Conservation (phyloP, 108 stramenopile genomes). For the Parietichytrium sp. region DNA sequence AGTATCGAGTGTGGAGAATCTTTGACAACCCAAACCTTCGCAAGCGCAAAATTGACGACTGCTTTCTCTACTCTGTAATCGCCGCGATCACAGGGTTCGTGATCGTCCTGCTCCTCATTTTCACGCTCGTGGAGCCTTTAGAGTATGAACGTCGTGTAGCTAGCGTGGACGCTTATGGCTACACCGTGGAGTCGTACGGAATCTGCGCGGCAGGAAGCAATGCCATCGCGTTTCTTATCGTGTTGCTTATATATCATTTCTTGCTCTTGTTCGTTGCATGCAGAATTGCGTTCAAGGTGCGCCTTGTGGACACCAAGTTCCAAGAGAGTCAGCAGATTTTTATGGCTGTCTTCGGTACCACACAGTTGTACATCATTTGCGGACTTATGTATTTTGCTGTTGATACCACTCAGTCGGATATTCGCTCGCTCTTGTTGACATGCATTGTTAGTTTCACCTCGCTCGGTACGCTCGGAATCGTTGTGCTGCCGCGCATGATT, state of each 20-base stretch:
- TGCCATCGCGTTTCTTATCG: not conserved
- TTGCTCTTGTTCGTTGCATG: no score
- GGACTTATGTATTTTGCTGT: not conserved
- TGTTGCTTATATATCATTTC: no score
- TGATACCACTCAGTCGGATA: not conserved
- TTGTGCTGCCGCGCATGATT: no score
- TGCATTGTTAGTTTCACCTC: not conserved
- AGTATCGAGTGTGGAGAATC: slow-evolving; percentile 21
- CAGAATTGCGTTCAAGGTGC: slow-evolving; percentile 6
- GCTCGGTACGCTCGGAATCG: no score
- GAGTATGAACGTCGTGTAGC: not conserved
- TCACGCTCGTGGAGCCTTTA: not conserved
- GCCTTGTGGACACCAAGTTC: slow-evolving; percentile 1
- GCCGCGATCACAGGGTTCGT: not conserved
- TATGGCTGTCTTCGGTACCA: slow-evolving; percentile 1
- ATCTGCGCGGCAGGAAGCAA: not conserved
- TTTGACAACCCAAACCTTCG: slow-evolving; percentile 12
- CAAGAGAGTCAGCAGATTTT: slow-evolving; percentile 1
- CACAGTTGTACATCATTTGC: not conserved
- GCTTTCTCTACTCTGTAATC: not conserved
- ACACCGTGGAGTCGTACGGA: not conserved
- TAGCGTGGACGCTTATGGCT: slow-evolving; percentile 8
- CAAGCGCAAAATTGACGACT: not conserved
- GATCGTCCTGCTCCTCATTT: not conserved
- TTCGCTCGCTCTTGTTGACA: not conserved